A percentile compares a stretch with the other conserved stretches of the same genome.
These are phyloP conservation scores for Musa troglodytarum DNA, from an alignment of 176 grass and related monocot genomes.

Conservation along the genomic window DNA sequence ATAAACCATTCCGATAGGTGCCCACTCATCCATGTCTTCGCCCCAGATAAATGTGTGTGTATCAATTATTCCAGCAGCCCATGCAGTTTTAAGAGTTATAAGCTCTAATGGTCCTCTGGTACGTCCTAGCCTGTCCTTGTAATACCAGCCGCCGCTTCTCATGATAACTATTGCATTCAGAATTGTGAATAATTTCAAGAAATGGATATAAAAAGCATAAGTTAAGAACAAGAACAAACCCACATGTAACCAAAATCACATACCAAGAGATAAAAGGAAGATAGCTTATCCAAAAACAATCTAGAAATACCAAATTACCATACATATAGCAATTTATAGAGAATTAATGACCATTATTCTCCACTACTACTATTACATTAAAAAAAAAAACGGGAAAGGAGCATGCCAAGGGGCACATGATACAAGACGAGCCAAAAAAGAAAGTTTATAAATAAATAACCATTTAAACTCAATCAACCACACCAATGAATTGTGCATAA, in stretches of 20 bases:
- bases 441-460: neutral
- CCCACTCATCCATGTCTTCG: constrained; percentile 34
- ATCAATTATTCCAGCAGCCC: constrained; percentile 33
- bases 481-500: neutral
- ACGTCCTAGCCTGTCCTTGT: constrained; percentile 31
- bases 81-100: constrained; percentile 37
- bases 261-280: neutral
- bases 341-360: neutral
- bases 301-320: neutral
- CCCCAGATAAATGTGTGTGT: constrained; percentile 35
- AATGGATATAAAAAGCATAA: neutral
- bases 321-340: neutral
- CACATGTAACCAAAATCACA: no score
- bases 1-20: constrained; percentile 34
- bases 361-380: neutral
- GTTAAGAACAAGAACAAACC: neutral
- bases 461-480: neutral
- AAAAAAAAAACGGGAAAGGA: neutral
- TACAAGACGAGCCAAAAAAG: neutral
- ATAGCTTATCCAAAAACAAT: neutral
- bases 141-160: constrained; percentile 36
- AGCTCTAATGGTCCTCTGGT: constrained; percentile 30
- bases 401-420: neutral
- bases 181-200: neutral
- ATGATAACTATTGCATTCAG: constrained; percentile 27